Evolutionary conservation across 1,139 yeast genomes (phyloP).

Genomic region (Suhomyces anneliseae): DNA sequence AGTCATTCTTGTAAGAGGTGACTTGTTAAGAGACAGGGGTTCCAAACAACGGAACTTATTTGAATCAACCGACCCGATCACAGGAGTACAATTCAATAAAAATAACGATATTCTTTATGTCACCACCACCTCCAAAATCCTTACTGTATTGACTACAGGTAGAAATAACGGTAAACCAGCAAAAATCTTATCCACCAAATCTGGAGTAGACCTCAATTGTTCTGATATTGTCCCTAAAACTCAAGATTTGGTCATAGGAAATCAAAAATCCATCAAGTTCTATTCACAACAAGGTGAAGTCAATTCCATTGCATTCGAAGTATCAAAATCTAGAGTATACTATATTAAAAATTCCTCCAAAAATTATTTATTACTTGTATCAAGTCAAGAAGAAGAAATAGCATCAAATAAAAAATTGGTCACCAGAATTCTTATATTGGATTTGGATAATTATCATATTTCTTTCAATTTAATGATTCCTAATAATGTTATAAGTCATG

Average conservation of each 20-base stretch:
- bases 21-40: conserved; percentile 83
- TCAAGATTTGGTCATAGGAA: conserved; percentile 53
- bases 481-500: conserved; percentile 53
- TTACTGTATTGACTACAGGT: conserved; percentile 78
- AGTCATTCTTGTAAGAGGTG: conserved; percentile 83
- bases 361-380: conserved; percentile 56
- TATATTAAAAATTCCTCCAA: conserved; percentile 30
- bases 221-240: conserved; percentile 42
- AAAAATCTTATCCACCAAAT: conserved; percentile 54
- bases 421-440: conserved; percentile 64
- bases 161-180: conserved; percentile 71
- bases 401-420: conserved; percentile 14
- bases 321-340: conserved; percentile 56
- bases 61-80: conserved; percentile 74
- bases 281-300: conserved; percentile 58
- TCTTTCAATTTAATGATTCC: conserved; percentile 71
- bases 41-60: conserved; percentile 80
- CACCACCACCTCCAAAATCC: conserved; percentile 66
- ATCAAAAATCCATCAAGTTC: conserved; percentile 50
- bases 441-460: conserved; percentile 65
- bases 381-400: conserved; percentile 40
- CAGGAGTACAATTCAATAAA: conserved; percentile 64
- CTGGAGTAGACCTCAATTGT: conserved; percentile 77
- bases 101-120: conserved; percentile 52
- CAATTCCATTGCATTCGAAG: conserved; percentile 57